Conservation (phyloP, 1,284 basidiomycete species). For the Laetiporus sulphureus region DNA sequence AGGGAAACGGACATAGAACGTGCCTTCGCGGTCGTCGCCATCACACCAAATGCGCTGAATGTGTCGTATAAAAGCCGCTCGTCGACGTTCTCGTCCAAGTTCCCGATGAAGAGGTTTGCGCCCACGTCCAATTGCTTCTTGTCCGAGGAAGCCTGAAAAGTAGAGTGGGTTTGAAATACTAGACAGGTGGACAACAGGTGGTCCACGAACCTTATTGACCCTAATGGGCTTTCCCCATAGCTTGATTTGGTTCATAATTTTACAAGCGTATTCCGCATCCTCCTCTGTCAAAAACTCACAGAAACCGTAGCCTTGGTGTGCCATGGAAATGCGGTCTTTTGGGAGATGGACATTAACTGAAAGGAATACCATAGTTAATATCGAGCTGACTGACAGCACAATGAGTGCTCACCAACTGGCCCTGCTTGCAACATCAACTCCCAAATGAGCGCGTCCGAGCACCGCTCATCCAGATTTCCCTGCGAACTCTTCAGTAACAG, state of each 20-base stretch:
- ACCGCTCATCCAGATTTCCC: slow-evolving; percentile 97
- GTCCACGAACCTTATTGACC: slow-evolving; percentile 80
- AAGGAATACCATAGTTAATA: slow-evolving; percentile 7
- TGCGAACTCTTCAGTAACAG: slow-evolving; percentile 24
- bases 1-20: slow-evolving; percentile 21
- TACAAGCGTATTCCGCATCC: slow-evolving; percentile 98
- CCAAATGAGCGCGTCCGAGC: slow-evolving; percentile 93
- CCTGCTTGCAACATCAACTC: slow-evolving; percentile 98
- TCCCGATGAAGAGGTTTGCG: slow-evolving; percentile 95
- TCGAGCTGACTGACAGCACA: not conserved
- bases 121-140: slow-evolving; percentile 98
- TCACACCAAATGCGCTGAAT: slow-evolving; percentile 89
- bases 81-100: slow-evolving; percentile 90
- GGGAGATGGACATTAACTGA: slow-evolving; percentile 97
- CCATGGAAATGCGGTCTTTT: slow-evolving; percentile 98
- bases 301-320: slow-evolving; percentile 98
- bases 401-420: slow-evolving; percentile 75
- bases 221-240: slow-evolving; percentile 97
- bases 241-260: slow-evolving; percentile 99
- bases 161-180: not conserved
- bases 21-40: slow-evolving; percentile 93
- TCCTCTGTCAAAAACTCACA: slow-evolving; percentile 98
- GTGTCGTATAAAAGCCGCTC: slow-evolving; percentile 92
- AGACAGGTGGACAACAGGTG: slow-evolving; percentile 2
- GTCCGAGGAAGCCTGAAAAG: slow-evolving; percentile 80